phyloP scores from a whole-genome alignment of 2,329 filamentous ascomycete genomes.

The Orbilia brochopaga region DNA sequence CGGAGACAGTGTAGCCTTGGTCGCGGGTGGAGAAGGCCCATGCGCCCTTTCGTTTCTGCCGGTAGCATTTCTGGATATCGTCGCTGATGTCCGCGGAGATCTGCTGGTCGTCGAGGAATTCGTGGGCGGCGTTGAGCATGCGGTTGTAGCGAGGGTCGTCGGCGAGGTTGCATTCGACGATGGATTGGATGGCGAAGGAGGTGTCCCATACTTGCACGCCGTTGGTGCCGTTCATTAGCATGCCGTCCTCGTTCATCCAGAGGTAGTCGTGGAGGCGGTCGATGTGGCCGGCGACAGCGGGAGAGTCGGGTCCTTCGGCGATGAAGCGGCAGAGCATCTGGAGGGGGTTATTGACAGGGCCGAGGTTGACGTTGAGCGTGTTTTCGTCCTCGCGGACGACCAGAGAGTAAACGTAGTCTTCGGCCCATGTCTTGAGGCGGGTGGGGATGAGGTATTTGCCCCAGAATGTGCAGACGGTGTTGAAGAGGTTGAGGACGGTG shows the following conservation, averaged over 20 bases:
- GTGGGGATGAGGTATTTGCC: constrained; percentile 75
- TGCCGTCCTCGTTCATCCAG: constrained; percentile 90
- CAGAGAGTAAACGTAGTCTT: constrained; percentile 80
- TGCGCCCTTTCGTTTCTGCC: constrained; percentile 86
- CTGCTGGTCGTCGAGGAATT: constrained; percentile 89
- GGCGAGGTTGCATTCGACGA: constrained; percentile 79
- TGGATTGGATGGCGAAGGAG: constrained; percentile 82
- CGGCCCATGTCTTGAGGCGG: constrained; percentile 71
- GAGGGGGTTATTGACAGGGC: constrained; percentile 88
- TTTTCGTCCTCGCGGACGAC: constrained; percentile 93
- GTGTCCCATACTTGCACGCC: constrained; percentile 99
- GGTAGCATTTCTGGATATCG: constrained; percentile 80
- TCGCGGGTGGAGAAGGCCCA: constrained; percentile 94
- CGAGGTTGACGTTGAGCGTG: constrained; percentile 82
- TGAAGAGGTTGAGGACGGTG: constrained; percentile 77
- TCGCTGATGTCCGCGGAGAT: constrained; percentile 77
- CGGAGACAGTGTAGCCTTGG: constrained; percentile 93
- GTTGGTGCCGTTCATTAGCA: constrained; percentile 95
- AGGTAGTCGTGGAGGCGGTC: constrained; percentile 84
- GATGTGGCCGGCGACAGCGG: constrained; percentile 75
- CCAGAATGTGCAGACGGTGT: constrained; percentile 81
- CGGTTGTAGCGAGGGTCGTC: constrained; percentile 76
- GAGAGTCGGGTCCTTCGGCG: constrained; percentile 76
- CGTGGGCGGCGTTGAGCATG: constrained; percentile 81
- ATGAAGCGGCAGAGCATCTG: constrained; percentile 88